Base-by-base conservation (phyloP, 75 land plant species). In the Picea glauca region DNA sequence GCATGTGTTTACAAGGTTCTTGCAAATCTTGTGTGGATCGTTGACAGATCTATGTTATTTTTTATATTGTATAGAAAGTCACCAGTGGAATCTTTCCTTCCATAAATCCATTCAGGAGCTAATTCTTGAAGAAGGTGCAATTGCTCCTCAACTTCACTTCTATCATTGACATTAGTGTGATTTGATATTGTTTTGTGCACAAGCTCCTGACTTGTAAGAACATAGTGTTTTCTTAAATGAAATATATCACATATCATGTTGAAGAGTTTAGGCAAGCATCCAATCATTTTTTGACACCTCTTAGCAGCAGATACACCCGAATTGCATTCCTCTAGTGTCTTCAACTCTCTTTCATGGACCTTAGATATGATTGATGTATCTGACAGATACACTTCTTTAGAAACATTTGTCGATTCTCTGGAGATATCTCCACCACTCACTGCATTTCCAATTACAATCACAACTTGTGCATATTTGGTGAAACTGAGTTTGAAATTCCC, bases 61-160 rank as follows among this genome's bases (percentile, higher is more conserved):
- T 35, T 35, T 1, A 35, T 2, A 35, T 2, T 35, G 38, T 35
- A 93, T 15, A 90, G 62, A 59, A 62, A 54, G 77, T 91, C 93
- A 32, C 96, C 96, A 78, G 82, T 63, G 50, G 83, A 74, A 1
- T 83, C 78, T 17, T 67, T 77, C 79, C 82, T 86, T 21, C 78
- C 85, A 64, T 87, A 84, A 30, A 96, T 87, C 95, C 93, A 95
- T 20, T 93, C 91, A 20, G 98, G 96, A 56, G 83, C 91, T 18
- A 91, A 40, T 74, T 96, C 92, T 64, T 77, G 63, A 43, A 96
- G 60, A 68, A 96, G 75, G 18, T 78, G 82, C 33, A 96, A 68
- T 77, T 90, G n/a, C 62, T 96, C 96, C 77, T 88, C 91, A 68
- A 93, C 82, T 82, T 93, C 98, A 58, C 83, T 54, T 73, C 75